Base-by-base conservation (phyloP, 768 basidiomycete species). In the Naganishia vaughanmartiniae region DNA sequence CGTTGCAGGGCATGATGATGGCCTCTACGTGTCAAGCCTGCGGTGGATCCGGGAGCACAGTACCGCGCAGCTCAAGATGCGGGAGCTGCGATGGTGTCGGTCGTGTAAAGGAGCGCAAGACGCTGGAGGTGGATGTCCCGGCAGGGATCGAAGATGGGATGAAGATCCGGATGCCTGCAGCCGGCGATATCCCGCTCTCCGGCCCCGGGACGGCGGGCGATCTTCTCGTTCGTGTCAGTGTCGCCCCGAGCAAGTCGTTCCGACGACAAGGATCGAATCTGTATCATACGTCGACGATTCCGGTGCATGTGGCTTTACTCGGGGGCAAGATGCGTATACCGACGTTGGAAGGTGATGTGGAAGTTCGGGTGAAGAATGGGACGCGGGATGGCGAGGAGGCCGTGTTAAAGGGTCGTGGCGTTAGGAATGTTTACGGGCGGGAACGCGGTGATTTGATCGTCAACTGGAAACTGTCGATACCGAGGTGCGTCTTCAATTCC, bases 351-450 rank as follows among this genome's bases (percentile, higher is more conserved):
- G 92, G 94, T 30, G 92, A 96, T 54, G 93, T 97, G 0, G 93
- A 97, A 70, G 91, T 98, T 53, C 89, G 90, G 73, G 87, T 99
- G 51, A 92, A 93, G 67, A 85, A 85, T 26, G 95, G 96, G 54
- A 97, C 95, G 2, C 96, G 98, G 82, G 93, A 90, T 78, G 94
- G 94, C 21, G 93, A 97, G 83, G 93, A 98, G 81, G 94, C 95
- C 87, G 91, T 96, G 26, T 83, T 99, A 76, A 90, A 90, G 83
- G 88, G 89, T 48, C 87, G 91, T 66, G 96, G 96, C 34, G 88
- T 97, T 15, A 81, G 78, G 73, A 76, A 70, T 48, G 76, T 81
- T 0, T 79, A 76, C 60, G 73, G 75, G 11, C 66, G 70, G 33
- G 80, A 77, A 24, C 69, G 80, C 55, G 80, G 95, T 45, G 93